Base-by-base conservation (phyloP, 1,139 yeast genomes). In the Candida labiduridarum region DNA sequence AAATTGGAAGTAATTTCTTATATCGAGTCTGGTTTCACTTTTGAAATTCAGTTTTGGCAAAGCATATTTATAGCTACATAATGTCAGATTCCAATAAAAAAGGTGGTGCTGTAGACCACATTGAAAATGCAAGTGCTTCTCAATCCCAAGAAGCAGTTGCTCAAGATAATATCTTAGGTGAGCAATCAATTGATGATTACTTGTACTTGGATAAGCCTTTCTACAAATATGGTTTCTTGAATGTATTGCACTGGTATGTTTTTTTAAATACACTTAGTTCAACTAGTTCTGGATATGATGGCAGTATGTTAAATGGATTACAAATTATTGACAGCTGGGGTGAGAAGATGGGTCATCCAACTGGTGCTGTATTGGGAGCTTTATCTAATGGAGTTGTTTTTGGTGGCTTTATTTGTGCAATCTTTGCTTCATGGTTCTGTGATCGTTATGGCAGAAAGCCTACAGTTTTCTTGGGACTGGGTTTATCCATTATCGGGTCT, bases 211-310 rank as follows among this genome's bases (percentile, higher is more conserved):
- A 51, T 39, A 52, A 52, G 30, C 49, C 58, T 14, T 63, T 63
- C 61, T 62, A 52, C 47, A 56, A 53, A 18, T 68, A 69, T 36
- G 63, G 69, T 10, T 74, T 78, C 52, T 61, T 80, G 46, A 54
- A 68, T 7, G 54, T 56, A 40, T 67, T 80, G 51, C 74, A 76
- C 54, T 47, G 66, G 30, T 55, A 69, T 18, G 58, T 79, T 15
- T 63, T 77, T 16, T 59, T 75, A 33, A 68, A 76, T 34, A 67
- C 80, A 35, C 60, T 79, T 36, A 65, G 80, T 11, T 72, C 81
- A 27, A 74, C 82, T 29, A 76, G 73, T 54, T 72, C 71, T 44
- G 84, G 85, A 19, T 80, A 71, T 54, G 85, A 80, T 63, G 80
- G 82, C 40, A 73, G 80, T 6, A 65, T 80, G 67, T 63, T 80